phyloP scores from a whole-genome alignment of 2,329 filamentous ascomycete genomes.

The Botrytis fabae region DNA sequence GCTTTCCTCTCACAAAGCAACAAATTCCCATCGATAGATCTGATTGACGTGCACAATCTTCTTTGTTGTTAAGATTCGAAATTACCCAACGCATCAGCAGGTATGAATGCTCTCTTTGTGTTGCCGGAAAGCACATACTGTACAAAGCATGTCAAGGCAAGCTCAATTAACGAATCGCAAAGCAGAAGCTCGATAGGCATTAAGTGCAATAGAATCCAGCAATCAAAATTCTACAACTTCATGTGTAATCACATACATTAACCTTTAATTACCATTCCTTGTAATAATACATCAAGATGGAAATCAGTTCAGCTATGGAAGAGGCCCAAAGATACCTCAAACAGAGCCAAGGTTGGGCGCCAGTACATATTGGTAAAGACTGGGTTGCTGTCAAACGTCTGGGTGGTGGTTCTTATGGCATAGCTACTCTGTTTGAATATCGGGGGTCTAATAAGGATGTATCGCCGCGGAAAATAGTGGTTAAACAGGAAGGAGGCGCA shows the following conservation, averaged over 20 bases:
- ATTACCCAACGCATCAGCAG: background rate
- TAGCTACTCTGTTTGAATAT: conserved; percentile 18
- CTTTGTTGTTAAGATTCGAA: background rate
- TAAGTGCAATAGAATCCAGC: background rate
- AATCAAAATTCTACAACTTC: background rate
- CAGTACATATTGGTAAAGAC: conserved; percentile 12
- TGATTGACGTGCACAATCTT: background rate
- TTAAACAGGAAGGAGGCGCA: conserved; percentile 11
- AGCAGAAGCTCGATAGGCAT: too few relatives aligned
- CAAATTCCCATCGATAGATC: background rate
- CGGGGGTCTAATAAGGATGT: background rate
- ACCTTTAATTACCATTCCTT: background rate
- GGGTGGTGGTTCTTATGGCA: conserved; percentile 12
- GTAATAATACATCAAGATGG: background rate
- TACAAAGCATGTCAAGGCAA: background rate
- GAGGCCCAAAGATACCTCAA: background rate
- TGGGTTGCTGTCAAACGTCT: conserved; percentile 14
- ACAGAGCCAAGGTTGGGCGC: background rate
- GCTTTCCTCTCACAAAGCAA: background rate
- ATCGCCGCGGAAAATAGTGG: background rate
- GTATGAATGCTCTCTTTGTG: background rate
- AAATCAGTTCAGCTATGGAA: background rate
- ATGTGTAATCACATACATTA: background rate
- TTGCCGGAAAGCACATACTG: background rate
- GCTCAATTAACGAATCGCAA: background rate